These are phyloP conservation scores for Citrus maxima DNA, from an alignment of 345 rosid genomes.

Conservation along the genomic window DNA sequence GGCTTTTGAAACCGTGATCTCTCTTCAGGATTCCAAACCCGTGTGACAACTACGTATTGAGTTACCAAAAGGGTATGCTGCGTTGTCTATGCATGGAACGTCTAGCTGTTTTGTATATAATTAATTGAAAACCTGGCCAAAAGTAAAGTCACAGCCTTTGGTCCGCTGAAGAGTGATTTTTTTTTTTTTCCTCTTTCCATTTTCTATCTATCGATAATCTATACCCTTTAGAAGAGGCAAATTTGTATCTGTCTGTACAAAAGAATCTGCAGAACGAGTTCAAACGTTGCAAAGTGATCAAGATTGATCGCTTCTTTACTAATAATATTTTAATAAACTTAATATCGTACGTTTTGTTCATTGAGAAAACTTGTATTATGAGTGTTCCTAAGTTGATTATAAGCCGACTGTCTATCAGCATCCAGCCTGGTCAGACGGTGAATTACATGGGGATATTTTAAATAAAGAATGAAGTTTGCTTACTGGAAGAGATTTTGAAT, in stretches of 20 bases:
- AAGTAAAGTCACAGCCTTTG: too few relatives aligned
- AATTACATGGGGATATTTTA: not conserved
- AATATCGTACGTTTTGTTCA: too few relatives aligned
- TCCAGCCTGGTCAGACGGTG: not conserved
- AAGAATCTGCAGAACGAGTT: not conserved
- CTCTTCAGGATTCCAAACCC: conserved; percentile 56
- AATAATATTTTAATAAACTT: too few relatives aligned
- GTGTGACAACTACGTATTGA: conserved; percentile 17
- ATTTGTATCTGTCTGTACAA: not conserved
- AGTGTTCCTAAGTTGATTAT: not conserved
- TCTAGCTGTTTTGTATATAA: not conserved
- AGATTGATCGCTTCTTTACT: not conserved
- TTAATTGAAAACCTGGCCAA: not conserved
- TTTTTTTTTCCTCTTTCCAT: too few relatives aligned
- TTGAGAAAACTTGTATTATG: not conserved
- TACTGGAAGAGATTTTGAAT: too few relatives aligned
- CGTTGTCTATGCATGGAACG: not conserved
- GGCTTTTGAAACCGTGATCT: conserved; percentile 83
- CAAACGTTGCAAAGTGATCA: not conserved
- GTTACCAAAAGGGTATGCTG: not conserved
- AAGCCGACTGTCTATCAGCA: not conserved
- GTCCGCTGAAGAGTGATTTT: too few relatives aligned
- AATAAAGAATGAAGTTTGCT: not conserved
- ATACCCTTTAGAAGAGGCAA: not conserved
- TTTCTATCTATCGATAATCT: too few relatives aligned